Evolutionary conservation across 2,329 filamentous ascomycete genomes (phyloP).

Genomic region (Periconia sp.): DNA sequence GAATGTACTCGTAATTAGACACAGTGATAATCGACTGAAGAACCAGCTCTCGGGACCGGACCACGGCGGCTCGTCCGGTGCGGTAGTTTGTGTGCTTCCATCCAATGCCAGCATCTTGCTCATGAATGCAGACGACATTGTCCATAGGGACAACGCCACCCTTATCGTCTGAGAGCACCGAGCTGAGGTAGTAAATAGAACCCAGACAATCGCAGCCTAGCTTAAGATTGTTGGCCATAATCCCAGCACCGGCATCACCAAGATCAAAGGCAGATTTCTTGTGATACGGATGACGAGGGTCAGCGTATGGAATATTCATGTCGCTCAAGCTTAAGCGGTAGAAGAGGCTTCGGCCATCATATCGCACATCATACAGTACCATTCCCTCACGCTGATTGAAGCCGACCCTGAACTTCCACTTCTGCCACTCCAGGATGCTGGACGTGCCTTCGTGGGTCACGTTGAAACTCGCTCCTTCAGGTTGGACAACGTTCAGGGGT

Average conservation of each 20-base stretch:
- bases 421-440: slow-evolving; percentile 68
- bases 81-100: slow-evolving; percentile 78
- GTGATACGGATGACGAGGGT: slow-evolving; percentile 71
- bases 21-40: slow-evolving; percentile 75
- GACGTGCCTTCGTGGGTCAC: slow-evolving; percentile 60
- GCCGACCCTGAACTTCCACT: slow-evolving; percentile 72
- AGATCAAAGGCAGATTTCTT: slow-evolving; percentile 75
- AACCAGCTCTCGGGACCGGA: slow-evolving; percentile 69
- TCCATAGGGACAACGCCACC: slow-evolving; percentile 65
- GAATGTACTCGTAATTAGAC: slow-evolving; percentile 75
- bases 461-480: slow-evolving; percentile 68
- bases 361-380: slow-evolving; percentile 70
- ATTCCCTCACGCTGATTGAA: slow-evolving; percentile 74
- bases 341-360: slow-evolving; percentile 68
- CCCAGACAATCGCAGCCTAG: slow-evolving; percentile 75
- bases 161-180: slow-evolving; percentile 64
- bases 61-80: slow-evolving; percentile 67
- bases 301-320: slow-evolving; percentile 69
- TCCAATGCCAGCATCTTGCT: slow-evolving; percentile 72
- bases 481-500: slow-evolving; percentile 68
- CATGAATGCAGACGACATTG: slow-evolving; percentile 74
- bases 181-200: slow-evolving; percentile 71
- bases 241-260: slow-evolving; percentile 69
- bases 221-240: slow-evolving; percentile 72
- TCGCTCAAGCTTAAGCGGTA: slow-evolving; percentile 71